Base-by-base conservation (phyloP, 2,329 filamentous ascomycete genomes). In the Metarhizium robertsii region DNA sequence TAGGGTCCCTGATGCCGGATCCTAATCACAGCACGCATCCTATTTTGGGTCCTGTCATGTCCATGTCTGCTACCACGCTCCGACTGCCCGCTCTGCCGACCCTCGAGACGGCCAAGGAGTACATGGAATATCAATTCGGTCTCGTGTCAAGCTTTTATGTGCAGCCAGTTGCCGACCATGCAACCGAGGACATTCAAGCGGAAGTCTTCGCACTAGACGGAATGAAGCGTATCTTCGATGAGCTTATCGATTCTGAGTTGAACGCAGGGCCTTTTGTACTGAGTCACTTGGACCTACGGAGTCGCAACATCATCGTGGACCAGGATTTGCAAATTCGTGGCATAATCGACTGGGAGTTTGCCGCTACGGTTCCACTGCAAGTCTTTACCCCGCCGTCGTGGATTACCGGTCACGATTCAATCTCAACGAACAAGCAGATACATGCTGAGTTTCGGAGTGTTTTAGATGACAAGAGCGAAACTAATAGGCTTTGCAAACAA, bases 301-400 rank as follows among this genome's bases (percentile, higher is more conserved):
- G 56, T 34, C 46, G 50, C 29, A 66, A 66, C 54, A 64, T 64
- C 16, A 57, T 67, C 34, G 62, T 67, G 13, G 61, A 66, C 30
- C 53, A 60, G 1, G 46, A 60, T 7, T 34, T 65, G 2, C 54
- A 48, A 2, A 62, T 67, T 18, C 55, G 52, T 16, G 61, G 57
- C n/a, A 60, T 66, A 20, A 61, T 66, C 51, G 65, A 66, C 54
- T 66, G 64, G 65, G 64, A 66, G 53, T 67, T 61, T 48, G 14
- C 60, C 36, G 51, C 38, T 10, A 59, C 58, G 8, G 42, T 62
- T 53, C 60, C 60, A 32, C 55, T 40, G 3, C 53, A 60, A 32
- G 18, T 57, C 5, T 60, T 61, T 40, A 57, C 57, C 11, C 58
- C 64, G 8, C 58, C 60, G 30, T 61, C 59, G 20, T 61, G 59